Evolutionary conservation across 1,284 basidiomycete genomes (phyloP), one percentile per base, ranked within the genome.

Genomic region (Uromyces viciae-fabae): DNA sequence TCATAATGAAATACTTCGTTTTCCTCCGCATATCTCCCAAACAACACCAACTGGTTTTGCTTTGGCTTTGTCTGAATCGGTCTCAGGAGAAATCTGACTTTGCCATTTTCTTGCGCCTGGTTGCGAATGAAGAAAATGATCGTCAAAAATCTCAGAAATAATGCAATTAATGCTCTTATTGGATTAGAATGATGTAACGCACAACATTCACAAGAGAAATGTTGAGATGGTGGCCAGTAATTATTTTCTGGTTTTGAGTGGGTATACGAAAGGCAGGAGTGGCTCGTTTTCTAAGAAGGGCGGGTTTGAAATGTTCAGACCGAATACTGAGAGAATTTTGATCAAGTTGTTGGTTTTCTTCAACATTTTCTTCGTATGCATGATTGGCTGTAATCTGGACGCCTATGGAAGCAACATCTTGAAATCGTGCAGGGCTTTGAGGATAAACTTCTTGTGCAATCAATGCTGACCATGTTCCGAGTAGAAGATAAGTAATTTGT

Each of bases 151-250:
- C n/a, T n/a, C n/a, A n/a, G n/a, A n/a, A n/a, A n/a, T n/a, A n/a
- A n/a, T n/a, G n/a, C n/a, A n/a, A n/a, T n/a, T n/a, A n/a, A n/a
- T n/a, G n/a, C n/a, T n/a, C n/a, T n/a, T n/a, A n/a, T n/a, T n/a
- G n/a, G n/a, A n/a, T n/a, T n/a, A n/a, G n/a, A n/a, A n/a, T n/a
- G n/a, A n/a, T n/a, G 46, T 49, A 49, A 49, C 11, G 46, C 56
- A 73, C 71, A 40, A 9, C 36, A 36, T 73, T 54, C 1, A 42
- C 19, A 28, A 73, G 56, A 28, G 71, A 73, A 56, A 73, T 73
- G 52, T 73, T 56, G 14, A 73, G 52, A 58, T 73, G 49, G 40
- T 73, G 71, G 9, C 71, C 71, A n/a, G 71, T 73, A 31, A 49
- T 56, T 8, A 73, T 58, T n/a, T 54, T 56, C 56, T 73, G 71